A percentile compares a stretch with the other conserved stretches of the same genome.
Conservation (phyloP, 179 eudicot genomes). For the Beta corolliflora region DNA sequence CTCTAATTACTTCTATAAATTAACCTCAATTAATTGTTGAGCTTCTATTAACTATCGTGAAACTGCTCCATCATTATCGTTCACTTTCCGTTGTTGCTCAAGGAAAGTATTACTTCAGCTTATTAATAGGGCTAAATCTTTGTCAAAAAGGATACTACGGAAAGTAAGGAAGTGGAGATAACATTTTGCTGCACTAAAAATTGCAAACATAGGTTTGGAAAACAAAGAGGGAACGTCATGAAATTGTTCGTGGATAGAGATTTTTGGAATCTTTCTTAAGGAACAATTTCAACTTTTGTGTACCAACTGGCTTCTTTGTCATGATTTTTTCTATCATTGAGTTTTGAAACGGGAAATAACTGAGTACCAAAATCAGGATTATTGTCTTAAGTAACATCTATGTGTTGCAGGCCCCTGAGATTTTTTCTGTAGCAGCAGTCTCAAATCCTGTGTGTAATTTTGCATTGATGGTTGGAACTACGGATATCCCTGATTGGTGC, state of each 20-base stretch:
- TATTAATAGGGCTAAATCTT: too few relatives aligned
- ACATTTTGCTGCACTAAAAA: too few relatives aligned
- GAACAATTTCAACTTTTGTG: too few relatives aligned
- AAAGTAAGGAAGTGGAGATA: too few relatives aligned
- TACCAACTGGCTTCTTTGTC: background rate
- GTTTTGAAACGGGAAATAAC: background rate
- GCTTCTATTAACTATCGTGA: background rate
- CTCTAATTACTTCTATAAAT: background rate
- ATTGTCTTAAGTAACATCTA: background rate
- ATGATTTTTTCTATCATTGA: background rate
- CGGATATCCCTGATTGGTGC: constrained; percentile 97
- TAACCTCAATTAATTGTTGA: background rate
- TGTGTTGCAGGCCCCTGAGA: constrained; percentile 77
- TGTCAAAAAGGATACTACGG: too few relatives aligned
- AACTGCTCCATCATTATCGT: background rate
- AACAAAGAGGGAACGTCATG: too few relatives aligned
- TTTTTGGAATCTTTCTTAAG: too few relatives aligned
- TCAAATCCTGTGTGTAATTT: constrained; percentile 93
- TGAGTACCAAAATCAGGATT: background rate
- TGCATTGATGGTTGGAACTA: constrained; percentile 83
- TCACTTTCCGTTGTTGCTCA: background rate
- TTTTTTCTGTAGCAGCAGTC: constrained; percentile 75
- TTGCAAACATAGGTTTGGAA: too few relatives aligned
- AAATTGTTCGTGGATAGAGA: too few relatives aligned
- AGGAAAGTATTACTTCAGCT: too few relatives aligned